Evolutionary conservation across 495 filamentous ascomycete species (phyloP).

Genomic region (Aspergillus panamensis): DNA sequence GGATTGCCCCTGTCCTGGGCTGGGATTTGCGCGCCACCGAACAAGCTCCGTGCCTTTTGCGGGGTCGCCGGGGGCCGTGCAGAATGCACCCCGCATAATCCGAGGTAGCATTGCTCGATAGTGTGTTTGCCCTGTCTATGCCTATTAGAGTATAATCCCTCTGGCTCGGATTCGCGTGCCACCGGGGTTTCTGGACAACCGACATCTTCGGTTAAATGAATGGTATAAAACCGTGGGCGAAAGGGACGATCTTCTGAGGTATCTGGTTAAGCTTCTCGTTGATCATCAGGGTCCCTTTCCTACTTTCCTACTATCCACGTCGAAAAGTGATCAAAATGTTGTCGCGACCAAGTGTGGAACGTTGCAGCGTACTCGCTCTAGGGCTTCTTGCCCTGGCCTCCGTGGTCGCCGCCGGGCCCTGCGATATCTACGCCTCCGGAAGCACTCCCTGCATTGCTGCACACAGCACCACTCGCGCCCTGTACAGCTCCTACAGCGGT

Average conservation of each 20-base stretch:
- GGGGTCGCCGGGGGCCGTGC: no score
- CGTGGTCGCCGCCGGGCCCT: conserved; percentile 49
- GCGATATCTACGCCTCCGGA: conserved; percentile 53
- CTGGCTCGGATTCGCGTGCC: background rate
- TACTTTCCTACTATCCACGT: background rate
- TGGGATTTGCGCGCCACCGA: background rate
- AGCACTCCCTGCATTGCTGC: conserved; percentile 55
- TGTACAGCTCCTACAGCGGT: conserved; percentile 50
- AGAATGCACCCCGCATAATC: background rate
- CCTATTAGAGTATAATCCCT: no score
- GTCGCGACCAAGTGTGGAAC: conserved; percentile 30
- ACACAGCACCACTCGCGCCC: conserved; percentile 57
- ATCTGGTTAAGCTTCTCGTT: no score
- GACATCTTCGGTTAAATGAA: background rate
- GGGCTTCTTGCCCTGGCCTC: conserved; percentile 38
- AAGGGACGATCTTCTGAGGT: background rate
- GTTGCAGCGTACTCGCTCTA: conserved; percentile 28
- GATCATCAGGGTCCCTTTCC: no score
- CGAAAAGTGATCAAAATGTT: conserved; percentile 27
- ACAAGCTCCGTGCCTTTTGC: no score
- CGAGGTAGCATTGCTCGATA: background rate
- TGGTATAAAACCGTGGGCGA: no score
- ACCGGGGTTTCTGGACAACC: background rate
- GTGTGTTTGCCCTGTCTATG: no score
- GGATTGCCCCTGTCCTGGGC: background rate